Percentiles rank a stretch among this genome's conserved stretches.
Evolutionary conservation across 805 yeast genomes (phyloP).

Genomic region (Kluyveromyces dobzhanskii): DNA sequence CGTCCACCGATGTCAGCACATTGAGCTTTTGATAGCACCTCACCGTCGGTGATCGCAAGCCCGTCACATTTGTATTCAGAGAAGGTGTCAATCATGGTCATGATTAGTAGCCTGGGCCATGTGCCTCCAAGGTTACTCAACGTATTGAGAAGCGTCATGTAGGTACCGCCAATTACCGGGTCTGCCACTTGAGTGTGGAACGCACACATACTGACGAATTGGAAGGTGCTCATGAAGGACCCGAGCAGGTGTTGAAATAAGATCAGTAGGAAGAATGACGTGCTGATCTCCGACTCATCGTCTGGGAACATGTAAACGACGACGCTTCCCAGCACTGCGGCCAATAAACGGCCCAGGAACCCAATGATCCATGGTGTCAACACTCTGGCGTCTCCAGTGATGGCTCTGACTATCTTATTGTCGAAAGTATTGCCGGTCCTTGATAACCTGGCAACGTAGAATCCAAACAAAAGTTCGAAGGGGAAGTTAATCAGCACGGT

Average conservation of each 20-base stretch:
- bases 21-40: slow-evolving; percentile 31
- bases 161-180: slow-evolving; percentile 93
- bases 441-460: slow-evolving; percentile 86
- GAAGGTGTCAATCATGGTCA: slow-evolving; percentile 71
- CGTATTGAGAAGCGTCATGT: slow-evolving; percentile 93
- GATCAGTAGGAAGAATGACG: slow-evolving; percentile 56
- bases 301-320: slow-evolving; percentile 68
- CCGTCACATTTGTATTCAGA: slow-evolving; percentile 56
- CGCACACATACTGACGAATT: slow-evolving; percentile 88
- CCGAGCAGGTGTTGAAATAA: slow-evolving; percentile 77
- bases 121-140: slow-evolving; percentile 92
- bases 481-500: slow-evolving; percentile 94
- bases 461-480: slow-evolving; percentile 89
- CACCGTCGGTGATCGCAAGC: slow-evolving; percentile 6
- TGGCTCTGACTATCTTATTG: slow-evolving; percentile 6
- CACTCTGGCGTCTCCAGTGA: slow-evolving; percentile 40
- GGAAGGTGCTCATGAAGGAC: slow-evolving; percentile 90
- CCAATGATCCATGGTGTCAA: slow-evolving; percentile 87
- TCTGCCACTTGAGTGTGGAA: slow-evolving; percentile 95
- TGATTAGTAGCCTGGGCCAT: slow-evolving; percentile 86
- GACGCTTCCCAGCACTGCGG: slow-evolving; percentile 69
- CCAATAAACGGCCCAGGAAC: slow-evolving; percentile 67
- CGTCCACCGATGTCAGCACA: slow-evolving; percentile 51
- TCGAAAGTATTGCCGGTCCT: slow-evolving; percentile 1
- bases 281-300: slow-evolving; percentile 34